Conservation (phyloP, 1,284 basidiomycete species). For the Malassezia globosa region DNA sequence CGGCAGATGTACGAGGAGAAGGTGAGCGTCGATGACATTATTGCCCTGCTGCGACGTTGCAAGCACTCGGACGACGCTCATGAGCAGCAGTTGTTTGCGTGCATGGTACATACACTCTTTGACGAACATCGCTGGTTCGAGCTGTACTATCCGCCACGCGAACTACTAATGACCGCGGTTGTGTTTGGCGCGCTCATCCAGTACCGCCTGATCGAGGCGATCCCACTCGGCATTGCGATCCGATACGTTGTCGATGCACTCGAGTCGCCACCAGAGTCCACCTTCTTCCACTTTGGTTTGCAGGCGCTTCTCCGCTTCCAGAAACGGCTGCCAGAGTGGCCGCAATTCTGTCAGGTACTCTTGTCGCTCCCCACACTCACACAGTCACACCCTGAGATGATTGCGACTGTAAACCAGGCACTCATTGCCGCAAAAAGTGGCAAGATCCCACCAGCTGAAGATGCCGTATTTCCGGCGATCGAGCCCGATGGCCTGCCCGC, state of each 20-base stretch:
- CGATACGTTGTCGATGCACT: conserved; percentile 92
- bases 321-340: conserved; percentile 79
- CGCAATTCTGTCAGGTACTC: conserved; percentile 78
- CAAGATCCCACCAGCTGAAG: neutral
- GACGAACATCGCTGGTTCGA: conserved; percentile 99
- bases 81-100: conserved; percentile 93
- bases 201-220: conserved; percentile 81
- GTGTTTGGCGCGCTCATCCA: conserved; percentile 95
- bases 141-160: conserved; percentile 75
- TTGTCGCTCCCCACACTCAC: conserved; percentile 74
- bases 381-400: conserved; percentile 77
- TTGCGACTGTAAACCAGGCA: conserved; percentile 29
- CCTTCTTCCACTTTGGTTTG: conserved; percentile 88
- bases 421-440: conserved; percentile 18
- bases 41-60: conserved; percentile 70
- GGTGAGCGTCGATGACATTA: conserved; percentile 85
- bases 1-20: conserved; percentile 92
- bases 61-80: conserved; percentile 70
- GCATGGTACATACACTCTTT: conserved; percentile 97
- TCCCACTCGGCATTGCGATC: conserved; percentile 90
- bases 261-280: conserved; percentile 63
- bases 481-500: neutral
- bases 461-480: conserved; percentile 4
- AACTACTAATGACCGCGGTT: conserved; percentile 88
- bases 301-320: conserved; percentile 83